Base-by-base conservation (phyloP, 768 basidiomycete species). In the Thelephora aurantiotincta region DNA sequence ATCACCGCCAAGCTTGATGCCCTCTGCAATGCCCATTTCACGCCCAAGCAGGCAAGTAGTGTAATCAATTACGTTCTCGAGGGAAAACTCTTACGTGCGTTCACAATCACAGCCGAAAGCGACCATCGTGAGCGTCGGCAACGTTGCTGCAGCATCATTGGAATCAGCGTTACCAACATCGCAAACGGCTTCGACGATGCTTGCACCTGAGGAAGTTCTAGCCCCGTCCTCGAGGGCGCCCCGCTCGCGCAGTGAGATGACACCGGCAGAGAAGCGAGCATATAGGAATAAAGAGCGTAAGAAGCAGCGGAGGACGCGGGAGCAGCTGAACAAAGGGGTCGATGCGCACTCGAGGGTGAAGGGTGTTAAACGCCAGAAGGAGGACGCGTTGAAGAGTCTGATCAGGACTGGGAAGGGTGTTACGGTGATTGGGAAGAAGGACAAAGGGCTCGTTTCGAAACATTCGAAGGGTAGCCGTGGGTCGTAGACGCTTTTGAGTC, bases 131-230 rank as follows among this genome's bases (percentile, higher is more conserved):
- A 87, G 89, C 0, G 63, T 97, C 33, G 70, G 83, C 11, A 91
- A 98, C 57, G 68, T 85, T 4, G 75, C 93, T 0, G 80, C 86
- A 1, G 74, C 90, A 20, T 73, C 79, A 2, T 63, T 98, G 54
- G 96, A 98, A 63, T 91, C 91, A 1, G 89, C 93, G 0, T 70
- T 99, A 5, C 96, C 94, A 0, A 86, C 88, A 0, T 73, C 80
- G 7, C 77, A 80, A 55, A 80, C 89, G 0, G 67, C 74, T 0
- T 70, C 82, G 2, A 81, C 78, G 3, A 82, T 91, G 71, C 74
- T 99, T 37, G 90, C 96, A 0, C 96, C 96, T 1, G 91, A 98
- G 60, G 96, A 99, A 64, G 67, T 98, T 12, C 83, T 84, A 55
- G 68, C 80, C 0, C 74, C 84, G 0, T 61, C 72, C 2, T 63